Evolutionary conservation across 306 rosid species (phyloP), one percentile per base, ranked within the genome.

Genomic region (Hippophae tibetana): DNA sequence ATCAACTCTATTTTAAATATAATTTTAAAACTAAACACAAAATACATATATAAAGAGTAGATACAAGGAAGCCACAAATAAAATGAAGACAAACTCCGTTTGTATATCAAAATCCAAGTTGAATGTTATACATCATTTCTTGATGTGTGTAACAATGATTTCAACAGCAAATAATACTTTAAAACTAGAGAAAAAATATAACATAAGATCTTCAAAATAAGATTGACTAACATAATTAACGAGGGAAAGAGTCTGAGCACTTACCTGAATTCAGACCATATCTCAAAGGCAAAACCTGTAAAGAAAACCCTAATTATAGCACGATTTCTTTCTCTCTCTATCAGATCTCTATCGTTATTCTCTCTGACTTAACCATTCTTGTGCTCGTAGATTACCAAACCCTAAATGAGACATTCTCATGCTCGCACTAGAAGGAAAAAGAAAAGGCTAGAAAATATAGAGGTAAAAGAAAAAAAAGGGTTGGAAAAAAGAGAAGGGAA

Each of bases 201-300:
- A 26, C 43, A 45, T 55, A 53, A 53, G 18, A 59, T 47, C 49
- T 53, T 41, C 52, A 6, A 10, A 25, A 31, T 9, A 31, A 51
- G 59, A 25, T 45, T 43, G 6, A 7, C 52, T 38, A 45, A 60
- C 23, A 53, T 38, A 76, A 14, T 43, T 56, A 43, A 70, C 61
- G 42, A 71, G 66, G 61, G 60, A 62, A 59, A 63, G 63, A 7
- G 58, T 48, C 57, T 68, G 62, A 77, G 69, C 64, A 76, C 86
- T 72, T 74, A 82, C 99, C 83, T 92, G 66, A 92, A 92, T 85
- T 88, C 96, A 13, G 86, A 78, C 99, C 99, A 92, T 83, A 92
- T 92, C 81, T 85, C 99, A 73, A 54, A 68, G 71, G 99, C 96
- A 80, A 96, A 86, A 71, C 90, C 96, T 45, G 75, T 18, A 18